phyloP scores from a whole-genome alignment of 1,284 basidiomycete species.

The Coriolopsis trogii region DNA sequence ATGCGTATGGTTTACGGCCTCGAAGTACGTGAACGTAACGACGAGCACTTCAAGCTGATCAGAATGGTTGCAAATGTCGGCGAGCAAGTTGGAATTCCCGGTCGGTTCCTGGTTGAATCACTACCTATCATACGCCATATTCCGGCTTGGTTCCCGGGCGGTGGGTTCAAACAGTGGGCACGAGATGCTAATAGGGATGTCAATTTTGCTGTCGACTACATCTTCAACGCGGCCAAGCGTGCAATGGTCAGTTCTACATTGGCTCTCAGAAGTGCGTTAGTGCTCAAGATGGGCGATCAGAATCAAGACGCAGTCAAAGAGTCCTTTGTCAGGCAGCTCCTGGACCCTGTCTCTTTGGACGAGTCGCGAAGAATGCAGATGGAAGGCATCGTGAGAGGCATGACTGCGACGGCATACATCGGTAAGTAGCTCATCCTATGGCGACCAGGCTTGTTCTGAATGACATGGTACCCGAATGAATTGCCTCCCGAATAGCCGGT shows the following conservation, averaged over 20 bases:
- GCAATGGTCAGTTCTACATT: neutral
- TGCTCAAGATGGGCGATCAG: neutral
- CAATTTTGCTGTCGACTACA: neutral
- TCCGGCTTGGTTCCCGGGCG: slow-evolving; percentile 8
- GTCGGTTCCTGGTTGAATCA: slow-evolving; percentile 5
- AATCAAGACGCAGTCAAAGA: neutral
- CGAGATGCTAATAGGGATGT: neutral
- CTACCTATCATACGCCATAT: slow-evolving; percentile 3
- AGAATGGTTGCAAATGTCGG: neutral
- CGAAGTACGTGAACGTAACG: neutral
- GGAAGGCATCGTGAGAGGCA: neutral
- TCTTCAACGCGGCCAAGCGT: slow-evolving; percentile 4
- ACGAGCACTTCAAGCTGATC: slow-evolving; percentile 5
- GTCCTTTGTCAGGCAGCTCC: neutral
- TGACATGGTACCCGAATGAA: neutral
- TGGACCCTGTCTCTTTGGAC: neutral
- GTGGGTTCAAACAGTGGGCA: neutral
- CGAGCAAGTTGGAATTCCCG: slow-evolving; percentile 4
- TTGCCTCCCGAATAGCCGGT: neutral
- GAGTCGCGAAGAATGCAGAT: neutral
- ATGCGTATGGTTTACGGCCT: slow-evolving; percentile 17
- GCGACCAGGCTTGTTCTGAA: neutral
- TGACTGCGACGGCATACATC: neutral
- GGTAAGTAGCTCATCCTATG: neutral
- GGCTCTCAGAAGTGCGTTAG: neutral